phyloP scores from a whole-genome alignment of 1,284 basidiomycete species.

The Acaromyces ingoldii region DNA sequence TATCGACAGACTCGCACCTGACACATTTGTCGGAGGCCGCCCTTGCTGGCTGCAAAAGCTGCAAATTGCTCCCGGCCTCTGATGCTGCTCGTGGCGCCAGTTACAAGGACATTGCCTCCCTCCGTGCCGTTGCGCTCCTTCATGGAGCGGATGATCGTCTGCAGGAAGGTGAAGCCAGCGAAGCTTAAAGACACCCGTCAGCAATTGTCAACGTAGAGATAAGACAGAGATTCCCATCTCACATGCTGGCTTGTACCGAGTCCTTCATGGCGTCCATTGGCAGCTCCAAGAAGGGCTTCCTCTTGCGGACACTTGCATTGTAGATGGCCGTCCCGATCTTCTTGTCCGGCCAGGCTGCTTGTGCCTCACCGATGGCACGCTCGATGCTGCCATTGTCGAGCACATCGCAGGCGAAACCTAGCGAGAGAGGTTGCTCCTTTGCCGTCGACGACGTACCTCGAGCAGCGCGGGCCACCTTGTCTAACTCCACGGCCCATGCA shows the following conservation, averaged over 20 bases:
- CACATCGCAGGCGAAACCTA: slow-evolving; percentile 35
- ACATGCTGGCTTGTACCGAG: slow-evolving; percentile 24
- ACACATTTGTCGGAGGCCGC: slow-evolving; percentile 26
- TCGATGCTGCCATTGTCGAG: slow-evolving; percentile 19
- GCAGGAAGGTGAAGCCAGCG: slow-evolving; percentile 31
- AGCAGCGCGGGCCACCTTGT: too few species aligned
- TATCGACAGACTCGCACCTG: too few species aligned
- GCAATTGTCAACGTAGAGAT: background rate
- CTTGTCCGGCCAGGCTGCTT: slow-evolving; percentile 18
- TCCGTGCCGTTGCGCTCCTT: background rate
- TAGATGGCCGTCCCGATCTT: slow-evolving; percentile 33
- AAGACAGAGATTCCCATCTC: background rate
- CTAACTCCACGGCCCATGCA: slow-evolving; percentile 19
- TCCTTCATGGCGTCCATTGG: slow-evolving; percentile 19
- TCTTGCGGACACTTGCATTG: slow-evolving; percentile 31
- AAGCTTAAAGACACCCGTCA: slow-evolving; percentile 1
- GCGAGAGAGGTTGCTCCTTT: slow-evolving; percentile 9
- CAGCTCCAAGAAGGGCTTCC: slow-evolving; percentile 26
- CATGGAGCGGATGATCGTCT: slow-evolving; percentile 19
- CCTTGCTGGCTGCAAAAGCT: slow-evolving; percentile 33
- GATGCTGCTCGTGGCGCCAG: slow-evolving; percentile 30
- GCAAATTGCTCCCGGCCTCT: slow-evolving; percentile 36
- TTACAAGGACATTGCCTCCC: slow-evolving; percentile 32
- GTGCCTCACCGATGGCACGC: slow-evolving; percentile 12
- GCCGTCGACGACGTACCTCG: slow-evolving; percentile 1